These are phyloP conservation scores for Claviceps digitariae DNA, from an alignment of 2,329 filamentous ascomycete species.

Conservation along the genomic window DNA sequence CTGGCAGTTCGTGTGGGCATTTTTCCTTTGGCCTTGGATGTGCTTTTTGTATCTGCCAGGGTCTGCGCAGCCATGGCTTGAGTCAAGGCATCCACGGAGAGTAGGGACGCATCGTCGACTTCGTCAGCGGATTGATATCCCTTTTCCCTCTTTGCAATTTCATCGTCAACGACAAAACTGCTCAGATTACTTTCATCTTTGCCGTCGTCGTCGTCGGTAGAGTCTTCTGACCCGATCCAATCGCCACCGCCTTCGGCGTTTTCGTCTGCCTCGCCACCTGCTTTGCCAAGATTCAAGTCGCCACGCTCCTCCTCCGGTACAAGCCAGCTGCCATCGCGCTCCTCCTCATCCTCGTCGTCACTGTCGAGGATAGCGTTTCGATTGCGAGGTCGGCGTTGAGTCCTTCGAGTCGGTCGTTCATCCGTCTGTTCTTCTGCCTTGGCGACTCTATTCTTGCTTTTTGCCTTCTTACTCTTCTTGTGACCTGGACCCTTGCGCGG, in stretches of 20 bases:
- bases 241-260: conserved; percentile 79
- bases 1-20: conserved; percentile 11
- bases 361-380: conserved; percentile 50
- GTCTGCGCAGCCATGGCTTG: conserved; percentile 24
- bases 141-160: conserved; percentile 21
- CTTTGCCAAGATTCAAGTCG: conserved; percentile 51
- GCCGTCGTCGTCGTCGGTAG: conserved; percentile 39
- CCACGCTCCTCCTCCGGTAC: conserved; percentile 55
- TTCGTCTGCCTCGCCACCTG: conserved; percentile 77
- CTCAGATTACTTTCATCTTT: conserved; percentile 33
- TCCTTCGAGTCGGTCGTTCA: conserved; percentile 8
- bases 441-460: conserved; percentile 16
- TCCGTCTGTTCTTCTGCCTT: conserved; percentile 10
- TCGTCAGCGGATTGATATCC: conserved; percentile 14
- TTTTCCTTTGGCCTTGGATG: neutral
- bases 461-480: conserved; percentile 15
- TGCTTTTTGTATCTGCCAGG: conserved; percentile 15
- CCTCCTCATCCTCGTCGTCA: conserved; percentile 56
- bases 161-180: conserved; percentile 43
- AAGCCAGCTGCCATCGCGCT: conserved; percentile 66
- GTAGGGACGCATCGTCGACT: conserved; percentile 19
- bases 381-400: conserved; percentile 27
- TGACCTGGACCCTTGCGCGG: conserved; percentile 24
- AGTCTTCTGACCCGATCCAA: conserved; percentile 60
- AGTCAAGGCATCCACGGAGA: conserved; percentile 23